Evolutionary conservation across 2,329 filamentous ascomycete species (phyloP).

Genomic region (Aspergillus unguis): DNA sequence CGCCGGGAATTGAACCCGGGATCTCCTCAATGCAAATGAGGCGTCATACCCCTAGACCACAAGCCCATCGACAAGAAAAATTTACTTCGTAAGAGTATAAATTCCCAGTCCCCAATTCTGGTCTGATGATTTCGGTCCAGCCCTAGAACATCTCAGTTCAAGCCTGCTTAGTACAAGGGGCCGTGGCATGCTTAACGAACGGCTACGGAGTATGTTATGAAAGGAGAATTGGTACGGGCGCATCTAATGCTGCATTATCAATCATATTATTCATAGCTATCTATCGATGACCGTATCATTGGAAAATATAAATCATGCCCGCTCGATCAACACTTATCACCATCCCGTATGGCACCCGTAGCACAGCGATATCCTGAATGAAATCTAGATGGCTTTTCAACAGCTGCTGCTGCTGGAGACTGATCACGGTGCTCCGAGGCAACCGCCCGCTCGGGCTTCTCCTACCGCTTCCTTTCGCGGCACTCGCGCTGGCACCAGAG

Average conservation of each 20-base stretch:
- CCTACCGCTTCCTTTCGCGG: slow-evolving; percentile 29
- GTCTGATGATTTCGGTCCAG: no score
- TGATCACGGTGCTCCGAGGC: slow-evolving; percentile 78
- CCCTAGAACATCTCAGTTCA: no score
- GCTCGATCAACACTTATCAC: slow-evolving; percentile 84
- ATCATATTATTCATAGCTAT: not conserved
- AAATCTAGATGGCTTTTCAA: slow-evolving; percentile 83
- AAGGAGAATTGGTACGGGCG: no score
- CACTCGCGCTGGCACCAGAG: slow-evolving; percentile 22
- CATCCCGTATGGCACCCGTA: slow-evolving; percentile 91
- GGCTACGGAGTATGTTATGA: no score
- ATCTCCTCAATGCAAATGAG: slow-evolving; percentile 6
- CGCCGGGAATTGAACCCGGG: slow-evolving; percentile 11
- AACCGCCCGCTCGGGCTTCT: slow-evolving; percentile 46
- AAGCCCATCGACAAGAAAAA: not conserved
- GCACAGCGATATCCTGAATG: slow-evolving; percentile 79
- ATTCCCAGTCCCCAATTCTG: no score
- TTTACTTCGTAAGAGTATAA: no score
- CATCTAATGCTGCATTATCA: no score
- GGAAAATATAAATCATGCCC: slow-evolving; percentile 83
- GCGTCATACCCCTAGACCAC: slow-evolving; percentile 9
- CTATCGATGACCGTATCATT: slow-evolving; percentile 22
- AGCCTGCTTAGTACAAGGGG: no score
- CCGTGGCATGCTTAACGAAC: no score
- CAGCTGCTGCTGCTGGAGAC: slow-evolving; percentile 79